phyloP scores from a whole-genome alignment of 1,139 yeast genomes.

The Candida gigantensis region DNA sequence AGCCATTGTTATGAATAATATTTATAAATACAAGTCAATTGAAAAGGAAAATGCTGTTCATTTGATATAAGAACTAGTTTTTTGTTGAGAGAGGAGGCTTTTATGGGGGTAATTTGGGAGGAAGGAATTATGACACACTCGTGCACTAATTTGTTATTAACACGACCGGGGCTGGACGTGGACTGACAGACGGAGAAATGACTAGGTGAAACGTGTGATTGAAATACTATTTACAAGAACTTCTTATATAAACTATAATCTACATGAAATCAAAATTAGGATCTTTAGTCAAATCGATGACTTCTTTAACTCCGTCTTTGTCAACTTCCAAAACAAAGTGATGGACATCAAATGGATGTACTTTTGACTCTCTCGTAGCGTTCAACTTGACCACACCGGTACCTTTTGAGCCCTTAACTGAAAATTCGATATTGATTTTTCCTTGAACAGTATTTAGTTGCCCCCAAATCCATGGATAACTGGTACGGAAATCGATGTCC shows the following conservation, averaged over 20 bases:
- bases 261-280: slow-evolving; percentile 37
- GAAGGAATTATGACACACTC: too few species aligned
- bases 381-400: slow-evolving; percentile 52
- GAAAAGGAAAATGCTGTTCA: too few species aligned
- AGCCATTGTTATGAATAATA: too few species aligned
- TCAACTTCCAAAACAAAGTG: slow-evolving; percentile 58
- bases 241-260: not conserved
- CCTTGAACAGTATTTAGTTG: slow-evolving; percentile 82
- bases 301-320: slow-evolving; percentile 26
- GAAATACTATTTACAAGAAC: too few species aligned
- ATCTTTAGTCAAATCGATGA: slow-evolving; percentile 53
- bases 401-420: slow-evolving; percentile 63
- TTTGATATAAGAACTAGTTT: too few species aligned
- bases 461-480: slow-evolving; percentile 91
- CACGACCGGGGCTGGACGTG: too few species aligned
- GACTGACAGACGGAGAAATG: too few species aligned
- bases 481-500: slow-evolving; percentile 65
- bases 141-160: too few species aligned
- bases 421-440: slow-evolving; percentile 68
- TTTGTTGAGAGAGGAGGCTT: too few species aligned
- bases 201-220: too few species aligned
- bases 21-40: too few species aligned
- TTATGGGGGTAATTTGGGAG: too few species aligned
- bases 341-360: slow-evolving; percentile 59
- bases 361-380: slow-evolving; percentile 59